phyloP scores from a whole-genome alignment of 306 rosid species.

The Corylus heterophylla region DNA sequence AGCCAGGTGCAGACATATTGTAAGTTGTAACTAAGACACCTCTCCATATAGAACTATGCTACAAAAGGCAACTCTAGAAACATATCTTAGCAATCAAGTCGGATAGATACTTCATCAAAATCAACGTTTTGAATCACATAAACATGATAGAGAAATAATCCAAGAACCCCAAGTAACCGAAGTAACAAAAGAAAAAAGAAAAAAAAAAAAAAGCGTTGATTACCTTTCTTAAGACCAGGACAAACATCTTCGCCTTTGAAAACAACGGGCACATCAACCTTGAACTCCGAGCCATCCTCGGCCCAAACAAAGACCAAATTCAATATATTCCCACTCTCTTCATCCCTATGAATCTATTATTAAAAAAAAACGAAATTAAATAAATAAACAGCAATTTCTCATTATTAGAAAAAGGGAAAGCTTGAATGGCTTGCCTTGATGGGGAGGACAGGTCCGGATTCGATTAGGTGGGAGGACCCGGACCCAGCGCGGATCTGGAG shows the following conservation, averaged over 20 bases:
- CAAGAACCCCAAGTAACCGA: not conserved
- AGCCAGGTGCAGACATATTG: not conserved
- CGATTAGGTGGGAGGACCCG: conserved; percentile 74
- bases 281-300: conserved; percentile 74
- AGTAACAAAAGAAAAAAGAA: not conserved
- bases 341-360: conserved; percentile 66
- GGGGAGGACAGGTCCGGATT: conserved; percentile 80
- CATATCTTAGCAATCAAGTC: not conserved
- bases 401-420: not conserved
- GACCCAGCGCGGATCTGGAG: conserved; percentile 97
- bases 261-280: conserved; percentile 81
- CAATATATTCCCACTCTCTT: conserved; percentile 66
- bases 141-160: not conserved
- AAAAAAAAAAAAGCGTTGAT: not conserved
- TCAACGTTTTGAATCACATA: not conserved
- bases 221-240: conserved; percentile 88
- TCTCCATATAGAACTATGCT: not conserved
- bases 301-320: conserved; percentile 97
- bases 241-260: conserved; percentile 80
- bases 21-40: not conserved
- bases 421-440: conserved; percentile 52
- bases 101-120: not conserved
- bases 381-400: not conserved
- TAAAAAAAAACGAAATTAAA: not conserved
- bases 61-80: too few species aligned